Evolutionary conservation across 768 basidiomycete species (phyloP).

Genomic region (Leccinum imitatum): DNA sequence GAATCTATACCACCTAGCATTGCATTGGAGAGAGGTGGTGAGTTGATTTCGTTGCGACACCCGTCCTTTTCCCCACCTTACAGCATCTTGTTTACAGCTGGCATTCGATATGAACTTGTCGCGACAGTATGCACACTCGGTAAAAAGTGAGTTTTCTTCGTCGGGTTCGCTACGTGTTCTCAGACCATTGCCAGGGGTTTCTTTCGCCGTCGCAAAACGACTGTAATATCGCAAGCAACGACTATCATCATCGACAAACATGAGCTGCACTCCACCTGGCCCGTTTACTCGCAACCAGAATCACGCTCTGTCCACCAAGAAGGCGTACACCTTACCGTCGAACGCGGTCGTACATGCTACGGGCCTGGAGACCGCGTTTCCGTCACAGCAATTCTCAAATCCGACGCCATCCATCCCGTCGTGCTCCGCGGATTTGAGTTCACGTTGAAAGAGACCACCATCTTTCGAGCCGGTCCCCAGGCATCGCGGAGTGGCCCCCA

Average conservation of each 20-base stretch:
- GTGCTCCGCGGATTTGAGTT: constrained; percentile 85
- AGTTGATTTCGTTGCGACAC: constrained; percentile 13
- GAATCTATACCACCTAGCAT: constrained; percentile 89
- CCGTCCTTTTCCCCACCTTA: not conserved
- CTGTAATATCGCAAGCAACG: constrained; percentile 64
- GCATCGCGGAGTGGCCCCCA: constrained; percentile 55
- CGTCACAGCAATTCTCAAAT: constrained; percentile 69
- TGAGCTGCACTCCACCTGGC: constrained; percentile 92
- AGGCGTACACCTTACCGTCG: constrained; percentile 71
- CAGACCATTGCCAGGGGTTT: constrained; percentile 49
- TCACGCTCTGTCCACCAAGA: constrained; percentile 64
- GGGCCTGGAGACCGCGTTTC: constrained; percentile 83
- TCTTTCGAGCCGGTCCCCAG: constrained; percentile 65
- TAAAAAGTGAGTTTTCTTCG: constrained; percentile 59
- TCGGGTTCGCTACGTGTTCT: not conserved
- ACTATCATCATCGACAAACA: constrained; percentile 88
- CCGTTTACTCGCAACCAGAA: constrained; percentile 80
- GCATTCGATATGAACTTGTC: constrained; percentile 87
- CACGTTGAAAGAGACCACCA: constrained; percentile 71
- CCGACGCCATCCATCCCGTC: constrained; percentile 64
- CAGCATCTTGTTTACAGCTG: constrained; percentile 48
- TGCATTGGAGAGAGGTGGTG: constrained; percentile 73
- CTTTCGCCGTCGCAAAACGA: constrained; percentile 75
- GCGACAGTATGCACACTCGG: constrained; percentile 84
- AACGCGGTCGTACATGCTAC: constrained; percentile 76